Conservation (phyloP, 192 early-diverging fungal species). For the Rhizophagus prolifer region DNA sequence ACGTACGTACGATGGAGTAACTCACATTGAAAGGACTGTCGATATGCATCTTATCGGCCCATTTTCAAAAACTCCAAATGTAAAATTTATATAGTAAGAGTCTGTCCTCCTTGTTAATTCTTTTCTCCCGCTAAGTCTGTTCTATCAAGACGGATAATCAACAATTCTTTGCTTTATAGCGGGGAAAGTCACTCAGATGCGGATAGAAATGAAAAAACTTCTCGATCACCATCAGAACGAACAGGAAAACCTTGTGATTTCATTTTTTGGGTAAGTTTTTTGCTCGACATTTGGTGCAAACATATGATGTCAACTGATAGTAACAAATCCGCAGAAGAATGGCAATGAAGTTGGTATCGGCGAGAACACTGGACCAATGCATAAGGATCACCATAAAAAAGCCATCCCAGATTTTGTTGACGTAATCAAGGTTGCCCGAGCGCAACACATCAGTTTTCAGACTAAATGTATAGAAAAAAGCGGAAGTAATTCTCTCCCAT, state of each 20-base stretch:
- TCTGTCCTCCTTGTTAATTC: background rate
- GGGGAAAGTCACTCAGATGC: slow-evolving; percentile 20
- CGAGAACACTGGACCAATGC: slow-evolving; percentile 20
- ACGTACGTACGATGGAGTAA: background rate
- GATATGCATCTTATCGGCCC: slow-evolving; percentile 6
- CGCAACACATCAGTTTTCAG: slow-evolving; percentile 15
- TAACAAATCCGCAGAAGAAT: background rate
- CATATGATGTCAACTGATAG: background rate
- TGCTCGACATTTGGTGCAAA: background rate
- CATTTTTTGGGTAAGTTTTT: slow-evolving; percentile 19
- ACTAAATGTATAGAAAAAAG: slow-evolving; percentile 21
- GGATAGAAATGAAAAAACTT: slow-evolving; percentile 19
- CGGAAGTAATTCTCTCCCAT: slow-evolving; percentile 19
- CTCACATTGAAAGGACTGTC: slow-evolving; percentile 5
- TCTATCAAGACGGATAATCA: background rate
- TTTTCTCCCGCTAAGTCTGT: background rate
- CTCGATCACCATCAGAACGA: background rate
- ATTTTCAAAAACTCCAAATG: slow-evolving; percentile 12
- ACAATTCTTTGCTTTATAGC: background rate
- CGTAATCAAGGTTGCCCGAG: slow-evolving; percentile 21
- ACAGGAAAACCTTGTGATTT: slow-evolving; percentile 29
- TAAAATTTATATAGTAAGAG: slow-evolving; percentile 23
- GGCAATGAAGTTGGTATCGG: slow-evolving; percentile 22
- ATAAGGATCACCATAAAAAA: slow-evolving; percentile 26
- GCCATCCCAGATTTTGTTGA: background rate